phyloP scores from a whole-genome alignment of 495 filamentous ascomycete genomes.

The Hypoxylon lenormandii region DNA sequence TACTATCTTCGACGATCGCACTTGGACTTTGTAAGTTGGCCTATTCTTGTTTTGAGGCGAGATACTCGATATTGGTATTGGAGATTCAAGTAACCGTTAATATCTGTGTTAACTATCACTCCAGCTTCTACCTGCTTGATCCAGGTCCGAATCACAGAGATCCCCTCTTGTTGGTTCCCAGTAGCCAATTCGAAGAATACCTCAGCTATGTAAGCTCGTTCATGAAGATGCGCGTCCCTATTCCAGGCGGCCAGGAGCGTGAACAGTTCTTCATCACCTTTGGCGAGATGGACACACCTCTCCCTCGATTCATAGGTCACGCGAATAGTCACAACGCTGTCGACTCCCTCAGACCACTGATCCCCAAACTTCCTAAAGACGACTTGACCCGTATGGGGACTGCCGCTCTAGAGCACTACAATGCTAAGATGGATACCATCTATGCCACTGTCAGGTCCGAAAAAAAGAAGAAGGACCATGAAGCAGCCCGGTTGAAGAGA shows the following conservation, averaged over 20 bases:
- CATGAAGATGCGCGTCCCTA: constrained; percentile 59
- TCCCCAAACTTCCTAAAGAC: constrained; percentile 13
- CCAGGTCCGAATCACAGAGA: constrained; percentile 57
- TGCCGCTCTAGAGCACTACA: constrained; percentile 30
- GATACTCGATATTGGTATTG: background rate
- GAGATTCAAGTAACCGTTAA: background rate
- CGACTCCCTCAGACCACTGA: constrained; percentile 42
- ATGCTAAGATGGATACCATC: constrained; percentile 40
- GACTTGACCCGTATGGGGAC: constrained; percentile 21
- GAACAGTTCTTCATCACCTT: constrained; percentile 70
- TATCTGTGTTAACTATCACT: constrained; percentile 14
- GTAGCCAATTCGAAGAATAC: constrained; percentile 69
- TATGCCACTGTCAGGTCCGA: constrained; percentile 50
- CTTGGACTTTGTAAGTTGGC: constrained; percentile 80
- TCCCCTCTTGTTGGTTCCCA: constrained; percentile 73
- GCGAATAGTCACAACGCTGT: constrained; percentile 55
- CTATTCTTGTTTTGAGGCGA: background rate
- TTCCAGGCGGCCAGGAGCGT: constrained; percentile 61
- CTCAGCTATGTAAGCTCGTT: constrained; percentile 69
- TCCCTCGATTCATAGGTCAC: constrained; percentile 73
- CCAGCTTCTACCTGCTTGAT: constrained; percentile 75
- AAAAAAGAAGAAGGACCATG: constrained; percentile 57
- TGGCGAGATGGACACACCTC: constrained; percentile 64
- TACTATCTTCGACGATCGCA: constrained; percentile 65
- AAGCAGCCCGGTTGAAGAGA: constrained; percentile 49